These are phyloP conservation scores for Dujonia santamariae DNA, from an alignment of 1,139 yeast genomes.

Conservation along the genomic window DNA sequence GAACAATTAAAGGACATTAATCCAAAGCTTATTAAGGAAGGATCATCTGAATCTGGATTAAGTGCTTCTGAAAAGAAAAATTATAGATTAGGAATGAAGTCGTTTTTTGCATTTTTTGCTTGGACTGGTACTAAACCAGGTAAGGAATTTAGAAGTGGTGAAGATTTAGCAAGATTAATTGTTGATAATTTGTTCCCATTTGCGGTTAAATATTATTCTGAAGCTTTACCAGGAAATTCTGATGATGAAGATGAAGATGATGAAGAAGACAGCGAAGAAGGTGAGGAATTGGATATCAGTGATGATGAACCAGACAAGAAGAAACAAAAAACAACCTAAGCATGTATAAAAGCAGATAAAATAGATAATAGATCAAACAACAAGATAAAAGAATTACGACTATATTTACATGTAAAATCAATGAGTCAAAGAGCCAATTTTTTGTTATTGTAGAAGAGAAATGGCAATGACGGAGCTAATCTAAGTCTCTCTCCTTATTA, in stretches of 20 bases:
- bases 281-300: constrained; percentile 54
- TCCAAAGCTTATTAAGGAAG: constrained; percentile 43
- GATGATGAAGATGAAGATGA: constrained; percentile 43
- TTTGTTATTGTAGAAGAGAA: too few species aligned
- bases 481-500: too few species aligned
- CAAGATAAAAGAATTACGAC: background rate
- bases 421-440: too few species aligned
- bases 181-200: constrained; percentile 68
- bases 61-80: constrained; percentile 52
- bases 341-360: background rate
- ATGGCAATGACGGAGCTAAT: too few species aligned
- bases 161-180: constrained; percentile 60
- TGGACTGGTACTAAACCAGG: constrained; percentile 78
- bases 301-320: constrained; percentile 19
- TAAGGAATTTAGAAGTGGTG: constrained; percentile 71
- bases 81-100: constrained; percentile 68
- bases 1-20: constrained; percentile 47
- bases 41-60: constrained; percentile 34
- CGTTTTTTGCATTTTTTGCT: constrained; percentile 68
- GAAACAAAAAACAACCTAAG: constrained; percentile 6
- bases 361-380: background rate
- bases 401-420: too few species aligned
- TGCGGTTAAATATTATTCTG: constrained; percentile 69
- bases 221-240: constrained; percentile 59
- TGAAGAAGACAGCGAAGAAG: constrained; percentile 42